Conservation (phyloP, 345 rosid genomes). For the Murraya paniculata region DNA sequence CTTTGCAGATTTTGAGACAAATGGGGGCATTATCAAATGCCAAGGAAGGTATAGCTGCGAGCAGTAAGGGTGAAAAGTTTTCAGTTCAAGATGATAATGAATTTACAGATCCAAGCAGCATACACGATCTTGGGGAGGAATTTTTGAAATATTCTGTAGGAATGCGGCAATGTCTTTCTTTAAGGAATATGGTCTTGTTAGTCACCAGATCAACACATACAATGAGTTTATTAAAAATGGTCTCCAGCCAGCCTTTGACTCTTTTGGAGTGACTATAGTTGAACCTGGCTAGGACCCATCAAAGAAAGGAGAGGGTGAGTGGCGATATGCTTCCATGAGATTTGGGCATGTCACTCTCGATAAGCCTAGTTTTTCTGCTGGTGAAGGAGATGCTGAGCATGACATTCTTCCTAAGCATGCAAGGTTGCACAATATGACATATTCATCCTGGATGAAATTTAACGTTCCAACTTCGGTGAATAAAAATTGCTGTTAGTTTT, state of each 20-base stretch:
- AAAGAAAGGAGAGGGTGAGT: constrained; percentile 60
- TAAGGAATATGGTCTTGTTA: constrained; percentile 64
- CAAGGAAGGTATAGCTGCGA: constrained; percentile 16
- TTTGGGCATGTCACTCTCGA: constrained; percentile 63
- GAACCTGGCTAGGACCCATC: constrained; percentile 74
- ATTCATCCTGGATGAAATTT: constrained; percentile 67
- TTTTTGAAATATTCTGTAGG: constrained; percentile 54
- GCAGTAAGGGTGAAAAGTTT: constrained; percentile 22
- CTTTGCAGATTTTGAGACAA: constrained; percentile 21
- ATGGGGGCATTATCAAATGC: constrained; percentile 29
- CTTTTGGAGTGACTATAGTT: constrained; percentile 56
- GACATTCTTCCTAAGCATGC: constrained; percentile 72
- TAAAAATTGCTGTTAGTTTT: background rate
- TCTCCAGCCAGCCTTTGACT: constrained; percentile 57
- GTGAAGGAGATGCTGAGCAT: constrained; percentile 31
- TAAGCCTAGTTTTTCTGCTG: constrained; percentile 51
- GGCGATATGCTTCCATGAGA: constrained; percentile 57
- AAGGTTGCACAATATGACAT: constrained; percentile 92
- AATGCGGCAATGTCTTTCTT: constrained; percentile 63
- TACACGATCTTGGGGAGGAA: constrained; percentile 46
- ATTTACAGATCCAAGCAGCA: constrained; percentile 17
- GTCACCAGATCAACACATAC: constrained; percentile 84
- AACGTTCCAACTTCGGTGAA: constrained; percentile 63
- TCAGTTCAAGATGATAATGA: constrained; percentile 25
- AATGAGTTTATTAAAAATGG: constrained; percentile 66